These are phyloP conservation scores for Penicillium sp. DNA, from an alignment of 2,329 filamentous ascomycete genomes.

Conservation along the genomic window DNA sequence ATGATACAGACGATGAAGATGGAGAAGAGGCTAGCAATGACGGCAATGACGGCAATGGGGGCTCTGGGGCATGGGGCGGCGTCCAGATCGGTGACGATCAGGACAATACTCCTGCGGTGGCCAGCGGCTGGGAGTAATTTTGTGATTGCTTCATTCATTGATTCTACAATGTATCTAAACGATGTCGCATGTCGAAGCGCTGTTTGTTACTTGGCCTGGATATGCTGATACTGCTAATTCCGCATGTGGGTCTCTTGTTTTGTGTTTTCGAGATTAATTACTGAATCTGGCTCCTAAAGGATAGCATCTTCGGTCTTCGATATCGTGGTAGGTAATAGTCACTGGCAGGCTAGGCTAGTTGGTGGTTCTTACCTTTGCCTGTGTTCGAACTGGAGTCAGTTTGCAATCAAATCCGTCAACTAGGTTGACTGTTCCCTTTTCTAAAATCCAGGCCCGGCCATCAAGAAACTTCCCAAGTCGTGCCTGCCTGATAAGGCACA, in stretches of 20 bases:
- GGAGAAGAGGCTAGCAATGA: conserved; percentile 24
- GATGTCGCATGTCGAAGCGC: background rate
- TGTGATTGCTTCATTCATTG: background rate
- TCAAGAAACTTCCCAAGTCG: background rate
- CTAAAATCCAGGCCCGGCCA: background rate
- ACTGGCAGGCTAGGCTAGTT: background rate
- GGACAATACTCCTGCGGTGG: conserved; percentile 13
- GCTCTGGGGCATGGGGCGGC: conserved; percentile 26
- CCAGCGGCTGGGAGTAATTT: conserved; percentile 8
- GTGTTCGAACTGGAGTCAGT: background rate
- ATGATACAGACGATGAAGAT: conserved; percentile 56
- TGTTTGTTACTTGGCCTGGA: background rate
- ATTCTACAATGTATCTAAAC: background rate
- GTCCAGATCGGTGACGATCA: conserved; percentile 18
- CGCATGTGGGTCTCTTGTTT: background rate
- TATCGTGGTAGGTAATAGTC: background rate
- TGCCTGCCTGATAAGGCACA: background rate
- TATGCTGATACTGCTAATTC: background rate
- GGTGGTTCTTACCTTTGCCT: background rate
- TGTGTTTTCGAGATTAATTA: background rate
- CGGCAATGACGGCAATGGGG: conserved; percentile 18
- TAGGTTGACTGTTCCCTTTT: background rate
- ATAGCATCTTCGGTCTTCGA: background rate
- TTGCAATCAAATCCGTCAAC: background rate
- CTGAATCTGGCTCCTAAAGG: background rate